A percentile compares a stretch with the other conserved stretches of the same genome.
These are phyloP conservation scores for Aureobasidium sp. DNA, from an alignment of 2,329 filamentous ascomycete genomes.

Conservation along the genomic window DNA sequence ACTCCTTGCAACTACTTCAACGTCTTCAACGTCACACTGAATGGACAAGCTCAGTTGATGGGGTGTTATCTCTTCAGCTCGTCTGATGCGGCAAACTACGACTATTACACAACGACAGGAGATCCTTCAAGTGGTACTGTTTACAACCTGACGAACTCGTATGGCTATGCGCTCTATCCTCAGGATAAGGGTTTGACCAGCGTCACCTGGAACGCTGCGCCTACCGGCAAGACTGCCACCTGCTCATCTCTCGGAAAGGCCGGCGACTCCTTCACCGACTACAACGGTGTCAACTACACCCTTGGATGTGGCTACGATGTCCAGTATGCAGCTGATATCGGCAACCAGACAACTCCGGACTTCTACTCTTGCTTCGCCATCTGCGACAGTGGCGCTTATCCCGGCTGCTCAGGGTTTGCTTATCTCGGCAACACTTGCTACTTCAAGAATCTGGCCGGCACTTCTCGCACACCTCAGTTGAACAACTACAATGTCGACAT, in stretches of 20 bases:
- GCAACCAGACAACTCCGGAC: slow-evolving; percentile 12
- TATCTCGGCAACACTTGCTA: slow-evolving; percentile 15
- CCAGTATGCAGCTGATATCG: slow-evolving; percentile 13
- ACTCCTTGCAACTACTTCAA: slow-evolving; percentile 17
- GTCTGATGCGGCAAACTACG: slow-evolving; percentile 5
- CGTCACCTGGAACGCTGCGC: slow-evolving; percentile 12
- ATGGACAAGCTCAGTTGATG: slow-evolving; percentile 12
- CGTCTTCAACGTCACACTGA: slow-evolving; percentile 15
- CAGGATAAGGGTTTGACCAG: slow-evolving; percentile 11
- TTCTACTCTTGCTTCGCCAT: slow-evolving; percentile 17
- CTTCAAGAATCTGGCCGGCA: slow-evolving; percentile 14
- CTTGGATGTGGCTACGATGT: slow-evolving; percentile 16
- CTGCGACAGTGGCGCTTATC: slow-evolving; percentile 10
- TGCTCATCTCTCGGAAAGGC: slow-evolving; percentile 12
- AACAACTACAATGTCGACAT: slow-evolving; percentile 13
- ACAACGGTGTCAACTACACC: slow-evolving; percentile 12
- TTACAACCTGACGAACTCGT: slow-evolving; percentile 14
- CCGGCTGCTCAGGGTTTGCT: slow-evolving; percentile 14
- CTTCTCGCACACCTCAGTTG: slow-evolving; percentile 10
- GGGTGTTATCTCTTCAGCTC: slow-evolving; percentile 15
- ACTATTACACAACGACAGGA: background rate
- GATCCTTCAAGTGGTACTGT: background rate
- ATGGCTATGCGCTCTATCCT: slow-evolving; percentile 14
- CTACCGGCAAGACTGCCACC: slow-evolving; percentile 11
- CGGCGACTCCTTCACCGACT: slow-evolving; percentile 3